Evolutionary conservation across 2,329 filamentous ascomycete species (phyloP).

Genomic region (Calonectria fujianensis): DNA sequence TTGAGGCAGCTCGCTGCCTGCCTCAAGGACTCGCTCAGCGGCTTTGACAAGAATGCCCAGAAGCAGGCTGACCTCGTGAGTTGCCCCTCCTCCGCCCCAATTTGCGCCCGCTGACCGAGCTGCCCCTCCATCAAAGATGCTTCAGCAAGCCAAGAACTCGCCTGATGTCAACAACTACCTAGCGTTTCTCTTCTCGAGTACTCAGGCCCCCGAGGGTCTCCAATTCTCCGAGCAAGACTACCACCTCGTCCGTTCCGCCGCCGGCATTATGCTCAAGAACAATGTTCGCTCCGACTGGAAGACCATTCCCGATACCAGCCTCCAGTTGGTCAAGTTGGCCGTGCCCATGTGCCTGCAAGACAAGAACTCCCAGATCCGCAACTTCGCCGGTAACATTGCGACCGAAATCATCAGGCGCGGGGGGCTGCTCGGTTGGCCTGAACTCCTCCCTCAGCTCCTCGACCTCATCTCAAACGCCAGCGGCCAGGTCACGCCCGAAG

Average conservation of each 20-base stretch:
- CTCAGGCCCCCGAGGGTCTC: slow-evolving; percentile 77
- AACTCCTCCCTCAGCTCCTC: slow-evolving; percentile 89
- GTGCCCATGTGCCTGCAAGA: slow-evolving; percentile 89
- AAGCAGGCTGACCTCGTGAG: slow-evolving; percentile 92
- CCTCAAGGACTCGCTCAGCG: slow-evolving; percentile 93
- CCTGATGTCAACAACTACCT: slow-evolving; percentile 99
- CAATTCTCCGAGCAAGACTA: slow-evolving; percentile 77
- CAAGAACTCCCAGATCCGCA: slow-evolving; percentile 86
- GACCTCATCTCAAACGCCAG: slow-evolving; percentile 83
- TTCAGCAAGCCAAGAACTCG: slow-evolving; percentile 88
- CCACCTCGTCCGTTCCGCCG: slow-evolving; percentile 87
- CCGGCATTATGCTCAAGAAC: slow-evolving; percentile 97
- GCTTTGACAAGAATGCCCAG: slow-evolving; percentile 85
- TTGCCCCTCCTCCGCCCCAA: slow-evolving; percentile 33
- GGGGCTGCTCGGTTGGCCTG: slow-evolving; percentile 92
- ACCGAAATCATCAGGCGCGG: slow-evolving; percentile 92
- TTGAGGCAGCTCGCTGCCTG: slow-evolving; percentile 92
- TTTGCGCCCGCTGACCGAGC: slow-evolving; percentile 48
- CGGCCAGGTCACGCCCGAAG: slow-evolving; percentile 80
- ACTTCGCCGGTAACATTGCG: slow-evolving; percentile 93
- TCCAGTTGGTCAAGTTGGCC: slow-evolving; percentile 86
- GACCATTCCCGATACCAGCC: slow-evolving; percentile 82
- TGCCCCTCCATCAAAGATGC: slow-evolving; percentile 82
- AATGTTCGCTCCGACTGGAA: slow-evolving; percentile 87
- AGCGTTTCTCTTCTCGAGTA: slow-evolving; percentile 88